Evolutionary conservation across 2,329 filamentous ascomycete species (phyloP).

Genomic region (Aspergillus puulaauensis): DNA sequence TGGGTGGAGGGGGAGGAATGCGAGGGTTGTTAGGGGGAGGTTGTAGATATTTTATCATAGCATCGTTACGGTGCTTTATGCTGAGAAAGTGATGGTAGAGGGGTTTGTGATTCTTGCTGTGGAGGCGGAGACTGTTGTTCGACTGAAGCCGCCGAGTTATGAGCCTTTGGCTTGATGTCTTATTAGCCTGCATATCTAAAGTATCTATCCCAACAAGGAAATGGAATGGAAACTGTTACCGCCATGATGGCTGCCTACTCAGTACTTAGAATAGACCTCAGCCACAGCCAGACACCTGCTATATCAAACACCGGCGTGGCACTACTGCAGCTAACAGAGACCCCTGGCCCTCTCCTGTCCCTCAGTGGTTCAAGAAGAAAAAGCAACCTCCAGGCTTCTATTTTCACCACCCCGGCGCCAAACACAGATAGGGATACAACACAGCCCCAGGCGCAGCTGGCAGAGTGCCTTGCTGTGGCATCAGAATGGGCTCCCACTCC

Average conservation of each 20-base stretch:
- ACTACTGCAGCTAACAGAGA: neutral
- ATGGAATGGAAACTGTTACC: neutral
- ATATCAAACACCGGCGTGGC: neutral
- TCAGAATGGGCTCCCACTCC: too few relatives aligned
- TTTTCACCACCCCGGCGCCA: neutral
- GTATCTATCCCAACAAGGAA: neutral
- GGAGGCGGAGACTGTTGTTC: neutral
- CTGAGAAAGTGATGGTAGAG: too few relatives aligned
- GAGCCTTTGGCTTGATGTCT: neutral
- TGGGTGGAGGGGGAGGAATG: neutral
- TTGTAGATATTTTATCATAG: too few relatives aligned
- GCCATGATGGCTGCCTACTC: neutral
- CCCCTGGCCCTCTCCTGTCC: neutral
- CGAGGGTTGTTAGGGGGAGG: too few relatives aligned
- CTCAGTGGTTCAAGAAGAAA: neutral
- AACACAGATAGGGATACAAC: neutral
- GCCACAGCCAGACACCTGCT: neutral
- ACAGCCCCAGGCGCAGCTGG: neutral
- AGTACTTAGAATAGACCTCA: neutral
- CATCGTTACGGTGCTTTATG: neutral
- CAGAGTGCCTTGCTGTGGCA: neutral
- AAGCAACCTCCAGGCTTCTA: neutral
- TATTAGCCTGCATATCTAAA: neutral
- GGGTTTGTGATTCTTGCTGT: too few relatives aligned
- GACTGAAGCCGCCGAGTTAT: neutral